Conservation (phyloP, 2,329 filamentous ascomycete species). For the Fusarium circinatum region DNA sequence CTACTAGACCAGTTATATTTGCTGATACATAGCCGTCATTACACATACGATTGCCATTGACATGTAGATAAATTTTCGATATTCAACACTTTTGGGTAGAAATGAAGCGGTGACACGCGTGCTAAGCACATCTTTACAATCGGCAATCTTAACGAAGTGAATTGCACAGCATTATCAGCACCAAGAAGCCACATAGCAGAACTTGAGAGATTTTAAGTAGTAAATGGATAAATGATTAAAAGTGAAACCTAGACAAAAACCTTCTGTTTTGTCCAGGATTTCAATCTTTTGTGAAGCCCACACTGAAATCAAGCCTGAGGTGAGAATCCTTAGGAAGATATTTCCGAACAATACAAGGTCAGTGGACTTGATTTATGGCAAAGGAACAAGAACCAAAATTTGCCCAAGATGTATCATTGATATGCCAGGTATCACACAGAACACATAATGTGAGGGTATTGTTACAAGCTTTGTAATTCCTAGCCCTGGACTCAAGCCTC, state of each 20-base stretch:
- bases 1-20: background rate
- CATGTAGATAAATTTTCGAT: background rate
- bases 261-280: background rate
- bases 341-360: background rate
- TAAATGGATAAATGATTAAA: too few species aligned
- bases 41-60: background rate
- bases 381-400: background rate
- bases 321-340: background rate
- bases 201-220: background rate
- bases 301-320: background rate
- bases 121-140: background rate
- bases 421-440: background rate
- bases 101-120: background rate
- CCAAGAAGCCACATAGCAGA: background rate
- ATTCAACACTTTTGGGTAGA: too few species aligned
- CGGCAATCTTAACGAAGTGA: background rate
- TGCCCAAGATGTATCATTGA: background rate
- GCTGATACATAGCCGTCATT: background rate
- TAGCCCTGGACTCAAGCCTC: background rate
- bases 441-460: background rate
- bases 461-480: background rate
- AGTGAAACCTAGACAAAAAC: background rate
- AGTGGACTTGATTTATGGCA: background rate
- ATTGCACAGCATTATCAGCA: background rate
- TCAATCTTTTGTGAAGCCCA: background rate